phyloP scores from a whole-genome alignment of 2,329 filamentous ascomycete genomes.

The Aspergillus piperis region DNA sequence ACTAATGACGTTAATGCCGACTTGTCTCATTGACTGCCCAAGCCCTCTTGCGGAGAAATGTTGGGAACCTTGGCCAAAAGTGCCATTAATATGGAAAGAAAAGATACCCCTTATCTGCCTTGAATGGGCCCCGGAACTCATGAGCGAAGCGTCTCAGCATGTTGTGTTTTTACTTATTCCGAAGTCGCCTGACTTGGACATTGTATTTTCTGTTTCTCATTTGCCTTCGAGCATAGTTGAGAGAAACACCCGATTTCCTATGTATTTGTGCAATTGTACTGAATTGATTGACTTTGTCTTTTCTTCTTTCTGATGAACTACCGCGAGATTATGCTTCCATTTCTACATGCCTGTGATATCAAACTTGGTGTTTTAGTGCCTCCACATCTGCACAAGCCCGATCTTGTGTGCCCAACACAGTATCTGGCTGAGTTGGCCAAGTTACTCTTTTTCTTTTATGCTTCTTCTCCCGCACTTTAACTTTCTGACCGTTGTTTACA shows the following conservation, averaged over 20 bases:
- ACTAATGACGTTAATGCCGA: conserved; percentile 1
- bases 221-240: conserved; percentile 9
- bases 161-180: neutral
- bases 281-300: neutral
- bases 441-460: neutral
- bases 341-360: conserved; percentile 1
- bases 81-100: neutral
- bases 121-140: conserved; percentile 1
- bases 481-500: neutral
- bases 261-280: neutral
- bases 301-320: neutral
- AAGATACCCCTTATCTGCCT: neutral
- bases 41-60: neutral
- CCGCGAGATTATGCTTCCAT: neutral
- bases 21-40: neutral
- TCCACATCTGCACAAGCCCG: neutral
- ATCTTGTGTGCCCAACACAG: neutral
- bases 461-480: neutral
- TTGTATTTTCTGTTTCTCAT: conserved; percentile 7
- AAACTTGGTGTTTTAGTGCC: neutral
- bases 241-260: conserved; percentile 10
- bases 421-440: neutral
- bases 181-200: conserved; percentile 11
- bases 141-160: conserved; percentile 3
- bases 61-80: neutral